Evolutionary conservation across 352 stramenopile genomes (phyloP).

Genomic region (Globisporangium apiculatum): DNA sequence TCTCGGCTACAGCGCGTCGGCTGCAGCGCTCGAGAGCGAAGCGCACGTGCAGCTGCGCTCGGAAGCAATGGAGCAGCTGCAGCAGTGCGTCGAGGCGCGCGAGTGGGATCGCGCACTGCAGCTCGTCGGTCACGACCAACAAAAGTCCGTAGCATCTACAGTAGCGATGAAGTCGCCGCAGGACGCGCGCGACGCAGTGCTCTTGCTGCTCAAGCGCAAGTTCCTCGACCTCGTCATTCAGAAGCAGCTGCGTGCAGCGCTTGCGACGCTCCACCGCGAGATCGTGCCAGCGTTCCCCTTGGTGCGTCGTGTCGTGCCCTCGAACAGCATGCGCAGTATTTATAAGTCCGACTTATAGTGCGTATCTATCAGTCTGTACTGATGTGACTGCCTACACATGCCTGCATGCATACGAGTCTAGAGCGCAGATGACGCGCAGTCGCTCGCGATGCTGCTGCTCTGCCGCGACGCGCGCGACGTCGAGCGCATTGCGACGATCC

Average conservation of each 20-base stretch:
- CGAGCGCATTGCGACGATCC: slow-evolving; percentile 23
- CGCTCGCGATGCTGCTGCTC: slow-evolving; percentile 53
- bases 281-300: slow-evolving; percentile 41
- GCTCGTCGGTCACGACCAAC: slow-evolving; percentile 16
- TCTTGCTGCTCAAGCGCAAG: slow-evolving; percentile 65
- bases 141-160: background rate
- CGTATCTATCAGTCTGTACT: background rate
- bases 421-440: slow-evolving; percentile 38
- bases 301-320: slow-evolving; percentile 9
- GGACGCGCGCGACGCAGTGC: slow-evolving; percentile 27
- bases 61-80: slow-evolving; percentile 39
- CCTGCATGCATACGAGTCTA: slow-evolving; percentile 1
- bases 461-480: slow-evolving; percentile 36
- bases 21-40: slow-evolving; percentile 46
- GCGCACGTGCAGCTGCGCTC: slow-evolving; percentile 51
- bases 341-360: background rate
- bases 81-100: slow-evolving; percentile 25
- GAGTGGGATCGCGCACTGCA: slow-evolving; percentile 53
- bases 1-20: slow-evolving; percentile 36
- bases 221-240: slow-evolving; percentile 44
- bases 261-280: slow-evolving; percentile 60
- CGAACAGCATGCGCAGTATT: background rate
- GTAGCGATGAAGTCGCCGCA: slow-evolving; percentile 40
- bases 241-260: slow-evolving; percentile 28
- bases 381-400: no score